A percentile compares a stretch with the other conserved stretches of the same genome.
Evolutionary conservation across 495 filamentous ascomycete species (phyloP).

Genomic region (Hamigera avellanea): DNA sequence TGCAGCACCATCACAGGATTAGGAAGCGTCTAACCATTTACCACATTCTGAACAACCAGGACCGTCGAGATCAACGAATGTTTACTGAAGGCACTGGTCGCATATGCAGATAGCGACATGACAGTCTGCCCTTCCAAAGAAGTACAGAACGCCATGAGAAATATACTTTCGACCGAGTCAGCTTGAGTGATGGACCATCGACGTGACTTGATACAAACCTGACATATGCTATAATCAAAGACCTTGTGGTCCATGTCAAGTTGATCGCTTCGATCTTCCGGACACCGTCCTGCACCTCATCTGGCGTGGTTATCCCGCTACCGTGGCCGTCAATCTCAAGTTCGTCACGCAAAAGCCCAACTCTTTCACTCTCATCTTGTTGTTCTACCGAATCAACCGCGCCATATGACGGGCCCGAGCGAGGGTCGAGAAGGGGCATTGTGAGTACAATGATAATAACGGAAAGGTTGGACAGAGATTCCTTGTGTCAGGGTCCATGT

Average conservation of each 20-base stretch:
- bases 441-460: constrained; percentile 9
- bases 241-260: constrained; percentile 40
- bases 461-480: neutral
- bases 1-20: neutral
- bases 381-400: constrained; percentile 18
- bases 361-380: constrained; percentile 20
- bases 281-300: constrained; percentile 41
- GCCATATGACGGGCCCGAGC: constrained; percentile 29
- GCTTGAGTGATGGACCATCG: constrained; percentile 5
- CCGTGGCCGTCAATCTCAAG: constrained; percentile 16
- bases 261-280: constrained; percentile 46
- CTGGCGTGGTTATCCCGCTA: constrained; percentile 14
- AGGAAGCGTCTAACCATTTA: constrained; percentile 33
- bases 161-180: constrained; percentile 33
- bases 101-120: constrained; percentile 42
- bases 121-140: constrained; percentile 46
- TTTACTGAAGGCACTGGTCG: constrained; percentile 46
- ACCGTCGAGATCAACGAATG: constrained; percentile 48
- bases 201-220: constrained; percentile 27
- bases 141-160: constrained; percentile 44
- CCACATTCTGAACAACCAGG: constrained; percentile 44
- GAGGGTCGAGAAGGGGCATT: constrained; percentile 27
- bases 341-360: constrained; percentile 21
- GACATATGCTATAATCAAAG: constrained; percentile 42
- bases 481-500: constrained; percentile 17